These are phyloP conservation scores for Noccaea bulbosa DNA, from an alignment of 345 rosid genomes.

Conservation along the genomic window DNA sequence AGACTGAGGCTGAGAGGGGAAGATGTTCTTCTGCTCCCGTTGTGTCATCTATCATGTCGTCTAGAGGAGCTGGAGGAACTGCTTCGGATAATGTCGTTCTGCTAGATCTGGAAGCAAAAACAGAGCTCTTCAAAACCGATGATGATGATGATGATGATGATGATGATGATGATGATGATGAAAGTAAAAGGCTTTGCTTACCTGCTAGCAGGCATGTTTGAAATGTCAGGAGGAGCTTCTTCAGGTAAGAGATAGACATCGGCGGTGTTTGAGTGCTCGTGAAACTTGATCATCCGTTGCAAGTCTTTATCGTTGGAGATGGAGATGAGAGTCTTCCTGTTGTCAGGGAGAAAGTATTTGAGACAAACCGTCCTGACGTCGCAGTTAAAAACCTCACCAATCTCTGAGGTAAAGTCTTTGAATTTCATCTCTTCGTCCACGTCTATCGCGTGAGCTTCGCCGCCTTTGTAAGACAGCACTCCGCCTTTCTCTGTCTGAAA, in stretches of 20 bases:
- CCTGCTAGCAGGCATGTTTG: slow-evolving; percentile 91
- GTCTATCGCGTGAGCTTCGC: slow-evolving; percentile 52
- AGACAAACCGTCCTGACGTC: slow-evolving; percentile 61
- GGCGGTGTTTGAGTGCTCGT: slow-evolving; percentile 52
- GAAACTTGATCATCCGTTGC: slow-evolving; percentile 56
- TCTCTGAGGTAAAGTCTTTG: slow-evolving; percentile 39
- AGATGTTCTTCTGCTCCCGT: slow-evolving; percentile 44
- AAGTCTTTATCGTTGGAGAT: slow-evolving; percentile 52
- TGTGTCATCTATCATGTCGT: slow-evolving; percentile 56
- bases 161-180: not conserved
- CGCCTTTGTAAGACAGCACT: slow-evolving; percentile 39
- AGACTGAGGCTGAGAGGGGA: slow-evolving; percentile 36
- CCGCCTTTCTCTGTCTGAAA: slow-evolving; percentile 60
- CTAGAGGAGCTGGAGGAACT: slow-evolving; percentile 51
- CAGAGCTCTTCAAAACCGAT: not conserved
- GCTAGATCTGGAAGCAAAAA: slow-evolving; percentile 60
- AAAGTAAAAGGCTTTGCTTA: slow-evolving; percentile 34
- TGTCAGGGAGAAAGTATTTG: slow-evolving; percentile 87
- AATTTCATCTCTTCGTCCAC: slow-evolving; percentile 43
- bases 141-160: not conserved
- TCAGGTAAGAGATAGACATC: slow-evolving; percentile 71
- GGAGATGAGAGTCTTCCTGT: slow-evolving; percentile 81
- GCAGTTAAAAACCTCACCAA: slow-evolving; percentile 45
- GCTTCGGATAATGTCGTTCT: slow-evolving; percentile 87
- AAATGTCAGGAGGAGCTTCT: slow-evolving; percentile 62